A percentile compares a stretch with the other conserved stretches of the same genome.
These are phyloP conservation scores for Penicillium sp. DNA, from an alignment of 2,329 filamentous ascomycete species.

Conservation along the genomic window DNA sequence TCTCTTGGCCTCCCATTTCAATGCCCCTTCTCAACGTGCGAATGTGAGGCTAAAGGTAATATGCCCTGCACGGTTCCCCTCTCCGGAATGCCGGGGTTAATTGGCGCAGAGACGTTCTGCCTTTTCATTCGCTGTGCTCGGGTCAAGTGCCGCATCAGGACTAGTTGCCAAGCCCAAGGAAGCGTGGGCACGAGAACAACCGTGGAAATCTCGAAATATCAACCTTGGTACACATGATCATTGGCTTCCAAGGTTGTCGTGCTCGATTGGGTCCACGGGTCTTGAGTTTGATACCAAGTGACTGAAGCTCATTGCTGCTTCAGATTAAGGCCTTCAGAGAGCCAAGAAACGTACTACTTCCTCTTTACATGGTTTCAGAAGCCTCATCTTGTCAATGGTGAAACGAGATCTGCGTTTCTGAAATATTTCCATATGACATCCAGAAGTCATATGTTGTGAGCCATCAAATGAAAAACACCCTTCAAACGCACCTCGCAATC, in stretches of 20 bases:
- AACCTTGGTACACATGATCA: background rate
- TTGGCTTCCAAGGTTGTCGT: background rate
- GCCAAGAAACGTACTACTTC: background rate
- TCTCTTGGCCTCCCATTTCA: background rate
- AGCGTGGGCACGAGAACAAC: background rate
- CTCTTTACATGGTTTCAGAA: background rate
- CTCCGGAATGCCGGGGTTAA: background rate
- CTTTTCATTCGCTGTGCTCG: background rate
- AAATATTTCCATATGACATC: background rate
- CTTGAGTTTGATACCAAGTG: background rate
- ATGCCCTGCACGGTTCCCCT: constrained; percentile 3
- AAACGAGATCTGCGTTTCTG: background rate
- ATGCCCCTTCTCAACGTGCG: background rate
- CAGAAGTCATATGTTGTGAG: background rate
- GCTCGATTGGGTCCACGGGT: background rate
- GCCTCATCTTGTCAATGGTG: background rate
- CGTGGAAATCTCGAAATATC: background rate
- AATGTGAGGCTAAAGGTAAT: background rate
- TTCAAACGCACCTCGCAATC: background rate
- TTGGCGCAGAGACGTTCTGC: background rate
- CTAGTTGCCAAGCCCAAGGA: constrained; percentile 2
- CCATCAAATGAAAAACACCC: background rate
- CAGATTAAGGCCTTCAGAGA: background rate
- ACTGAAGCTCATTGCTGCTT: background rate
- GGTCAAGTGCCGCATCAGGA: background rate